Conservation (phyloP, 148 eudicot species). For the Heliosperma pusillum region DNA sequence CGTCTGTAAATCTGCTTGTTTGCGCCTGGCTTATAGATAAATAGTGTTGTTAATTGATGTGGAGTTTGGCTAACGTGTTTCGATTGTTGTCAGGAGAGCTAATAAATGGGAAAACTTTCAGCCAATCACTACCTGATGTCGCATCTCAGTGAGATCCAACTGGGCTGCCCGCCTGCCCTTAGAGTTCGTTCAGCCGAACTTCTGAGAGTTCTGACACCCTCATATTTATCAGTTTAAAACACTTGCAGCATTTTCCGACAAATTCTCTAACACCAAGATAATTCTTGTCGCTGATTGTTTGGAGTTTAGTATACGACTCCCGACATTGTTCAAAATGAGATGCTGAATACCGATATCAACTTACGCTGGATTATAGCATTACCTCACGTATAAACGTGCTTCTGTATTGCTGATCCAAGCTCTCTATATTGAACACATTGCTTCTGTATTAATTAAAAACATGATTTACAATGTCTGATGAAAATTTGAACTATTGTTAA, state of each 20-base stretch:
- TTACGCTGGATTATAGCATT: not conserved
- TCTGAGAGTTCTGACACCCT: constrained; percentile 6
- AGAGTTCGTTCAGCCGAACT: not conserved
- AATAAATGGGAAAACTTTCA: constrained; percentile 17
- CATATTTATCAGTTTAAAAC: not conserved
- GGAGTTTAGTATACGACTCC: not conserved
- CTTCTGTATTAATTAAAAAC: not conserved
- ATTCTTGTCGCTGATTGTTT: not conserved
- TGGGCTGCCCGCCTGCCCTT: not conserved
- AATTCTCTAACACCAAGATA: not conserved
- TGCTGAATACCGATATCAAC: not conserved
- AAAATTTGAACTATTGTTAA: not conserved
- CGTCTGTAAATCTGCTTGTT: not conserved
- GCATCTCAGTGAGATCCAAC: constrained; percentile 1
- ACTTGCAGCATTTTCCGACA: not conserved
- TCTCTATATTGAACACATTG: not conserved
- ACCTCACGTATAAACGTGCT: not conserved
- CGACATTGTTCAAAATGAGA: not conserved
- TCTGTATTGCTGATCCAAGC: not conserved
- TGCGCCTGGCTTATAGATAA: not conserved
- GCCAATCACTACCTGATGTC: constrained; percentile 10
- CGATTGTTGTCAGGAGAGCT: constrained; percentile 32
- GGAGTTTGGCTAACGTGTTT: constrained; percentile 10
- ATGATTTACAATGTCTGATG: not conserved
- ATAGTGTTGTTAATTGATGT: not conserved